Evolutionary conservation across 2,329 filamentous ascomycete species (phyloP), one percentile per base, ranked within the genome.

Genomic region (Neonectria hederae): DNA sequence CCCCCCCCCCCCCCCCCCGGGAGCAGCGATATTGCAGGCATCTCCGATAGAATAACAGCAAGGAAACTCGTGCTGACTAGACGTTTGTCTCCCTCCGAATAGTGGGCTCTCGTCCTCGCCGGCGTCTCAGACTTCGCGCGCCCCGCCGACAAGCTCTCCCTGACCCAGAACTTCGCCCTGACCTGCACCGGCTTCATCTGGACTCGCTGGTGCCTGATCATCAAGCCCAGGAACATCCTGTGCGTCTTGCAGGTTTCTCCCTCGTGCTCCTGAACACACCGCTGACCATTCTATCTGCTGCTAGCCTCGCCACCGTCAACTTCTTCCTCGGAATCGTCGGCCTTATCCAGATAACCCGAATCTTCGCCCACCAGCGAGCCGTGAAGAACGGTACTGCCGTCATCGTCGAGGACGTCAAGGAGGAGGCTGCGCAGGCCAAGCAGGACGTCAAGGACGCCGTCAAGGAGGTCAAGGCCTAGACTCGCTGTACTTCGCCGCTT

Each of bases 181-280:
- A 96, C 93, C 77, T 90, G 90, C 74, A 99, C 96, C 10, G 96
- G 96, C 71, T 82, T 92, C 70, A 99, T 99, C 86, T 99, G 96
- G 96, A 99, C 96, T 49, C 89, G 96, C 72, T 99, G 96, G 96
- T 99, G 96, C 86, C 86, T 98, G 78, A 92, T 99, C 80, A 99
- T 99, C 83, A 94, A 90, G 81, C 96, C 96, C 62, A 90, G 89
- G 82, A 99, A 99, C 86, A 83, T 94, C 76, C 91, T 97, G 90
- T 93, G 83, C 7, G 43, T 13, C 49, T 24, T 10, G 9, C 43
- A 5, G 13, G 17, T n/a, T 9, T 32, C 19, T 17, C 19, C 11
- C 11, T 26, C 30, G n/a, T 8, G 13, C n/a, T 7, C 14, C 11
- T 30, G 9, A 21, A 19, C 0, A 2, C 7, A 3, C 7, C 45